Conservation (phyloP, 2,329 filamentous ascomycete species). For the Aspergillaceae sp. region DNA sequence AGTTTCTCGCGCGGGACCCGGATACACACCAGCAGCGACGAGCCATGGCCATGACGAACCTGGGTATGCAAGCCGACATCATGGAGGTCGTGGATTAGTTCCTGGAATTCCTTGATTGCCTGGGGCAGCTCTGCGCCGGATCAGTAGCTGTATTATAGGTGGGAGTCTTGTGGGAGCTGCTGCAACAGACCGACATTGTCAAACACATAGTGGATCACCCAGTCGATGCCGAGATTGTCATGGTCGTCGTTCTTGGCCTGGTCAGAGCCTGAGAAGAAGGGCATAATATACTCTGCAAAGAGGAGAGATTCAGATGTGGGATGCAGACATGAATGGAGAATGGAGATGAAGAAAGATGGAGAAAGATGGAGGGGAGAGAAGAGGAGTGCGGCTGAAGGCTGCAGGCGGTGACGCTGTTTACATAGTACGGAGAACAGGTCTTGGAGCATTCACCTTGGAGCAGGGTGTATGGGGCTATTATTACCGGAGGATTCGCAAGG, state of each 20-base stretch:
- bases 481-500: no score
- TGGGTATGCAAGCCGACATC: slow-evolving; percentile 77
- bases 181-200: slow-evolving; percentile 51
- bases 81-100: slow-evolving; percentile 66
- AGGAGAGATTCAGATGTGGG: background rate
- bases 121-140: slow-evolving; percentile 52
- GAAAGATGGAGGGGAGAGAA: slow-evolving; percentile 2
- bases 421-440: no score
- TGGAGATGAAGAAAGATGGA: background rate
- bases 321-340: background rate
- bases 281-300: slow-evolving; percentile 11
- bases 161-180: background rate
- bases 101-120: slow-evolving; percentile 67
- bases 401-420: no score
- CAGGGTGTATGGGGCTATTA: no score
- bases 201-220: slow-evolving; percentile 74
- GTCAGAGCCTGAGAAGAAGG: slow-evolving; percentile 16
- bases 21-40: slow-evolving; percentile 73
- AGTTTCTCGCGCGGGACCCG: slow-evolving; percentile 71
- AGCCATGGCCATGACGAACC: slow-evolving; percentile 68
- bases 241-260: slow-evolving; percentile 20
- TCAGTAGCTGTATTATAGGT: background rate
- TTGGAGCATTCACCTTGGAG: no score
- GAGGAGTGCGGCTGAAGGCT: no score
- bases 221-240: slow-evolving; percentile 68